These are phyloP conservation scores for Perilla frutescens DNA, from an alignment of 257 asterid species.

Conservation along the genomic window DNA sequence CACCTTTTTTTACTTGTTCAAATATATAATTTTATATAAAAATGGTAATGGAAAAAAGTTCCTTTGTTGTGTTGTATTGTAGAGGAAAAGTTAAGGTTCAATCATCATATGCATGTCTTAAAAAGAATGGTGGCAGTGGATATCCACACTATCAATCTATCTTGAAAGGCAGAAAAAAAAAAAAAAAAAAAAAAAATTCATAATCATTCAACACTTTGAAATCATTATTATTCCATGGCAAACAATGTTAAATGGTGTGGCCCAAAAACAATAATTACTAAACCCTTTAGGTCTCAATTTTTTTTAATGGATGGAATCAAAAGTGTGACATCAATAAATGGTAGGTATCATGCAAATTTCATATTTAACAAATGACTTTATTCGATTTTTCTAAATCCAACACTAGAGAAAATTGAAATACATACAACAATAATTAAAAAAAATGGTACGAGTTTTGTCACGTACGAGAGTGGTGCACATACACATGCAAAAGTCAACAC, in stretches of 20 bases:
- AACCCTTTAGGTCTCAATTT: conserved; percentile 4
- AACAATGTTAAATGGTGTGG: conserved; percentile 57
- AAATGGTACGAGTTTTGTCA: too few species aligned
- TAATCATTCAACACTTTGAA: conserved; percentile 37
- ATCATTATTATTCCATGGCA: conserved; percentile 44
- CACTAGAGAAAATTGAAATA: too few species aligned
- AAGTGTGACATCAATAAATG: not conserved
- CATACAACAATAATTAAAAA: too few species aligned
- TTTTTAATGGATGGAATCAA: not conserved
- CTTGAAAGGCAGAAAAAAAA: conserved; percentile 40
- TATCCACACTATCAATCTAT: conserved; percentile 39
- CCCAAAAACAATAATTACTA: conserved; percentile 49
- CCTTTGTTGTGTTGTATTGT: conserved; percentile 23
- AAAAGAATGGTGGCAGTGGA: conserved; percentile 41
- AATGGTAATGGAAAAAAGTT: conserved; percentile 34
- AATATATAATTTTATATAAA: conserved; percentile 21
- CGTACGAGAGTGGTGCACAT: too few species aligned
- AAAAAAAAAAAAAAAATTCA: not conserved
- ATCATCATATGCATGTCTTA: conserved; percentile 41
- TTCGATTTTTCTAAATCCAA: too few species aligned
- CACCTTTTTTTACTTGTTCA: conserved; percentile 25
- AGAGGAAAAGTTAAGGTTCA: conserved; percentile 42
- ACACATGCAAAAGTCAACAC: too few species aligned
- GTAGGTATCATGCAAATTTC: too few species aligned
- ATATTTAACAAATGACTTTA: too few species aligned